phyloP scores from a whole-genome alignment of 2,329 filamentous ascomycete species.

The Metarhizium humberi region DNA sequence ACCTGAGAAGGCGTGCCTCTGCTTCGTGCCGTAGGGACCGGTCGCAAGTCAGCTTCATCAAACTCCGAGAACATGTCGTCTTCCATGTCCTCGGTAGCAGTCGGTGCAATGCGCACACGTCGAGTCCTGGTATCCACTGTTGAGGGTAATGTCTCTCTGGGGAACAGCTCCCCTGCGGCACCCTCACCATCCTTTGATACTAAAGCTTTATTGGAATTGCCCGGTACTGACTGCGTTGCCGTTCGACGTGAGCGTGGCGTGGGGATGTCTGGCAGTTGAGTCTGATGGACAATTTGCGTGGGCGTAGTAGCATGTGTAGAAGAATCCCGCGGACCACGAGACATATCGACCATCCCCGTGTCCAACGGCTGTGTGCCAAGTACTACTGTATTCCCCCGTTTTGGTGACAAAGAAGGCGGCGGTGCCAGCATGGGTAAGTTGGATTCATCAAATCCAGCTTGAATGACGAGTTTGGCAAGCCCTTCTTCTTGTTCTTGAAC shows the following conservation, averaged over 20 bases:
- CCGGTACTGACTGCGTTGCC: background rate
- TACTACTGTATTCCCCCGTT: conserved; percentile 22
- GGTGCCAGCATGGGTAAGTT: conserved; percentile 23
- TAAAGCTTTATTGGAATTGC: conserved; percentile 8
- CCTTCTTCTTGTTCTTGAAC: conserved; percentile 33
- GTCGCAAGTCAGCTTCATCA: conserved; percentile 17
- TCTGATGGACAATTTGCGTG: conserved; percentile 43
- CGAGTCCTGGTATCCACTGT: conserved; percentile 2
- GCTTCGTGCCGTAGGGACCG: background rate
- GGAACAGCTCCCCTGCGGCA: conserved; percentile 14
- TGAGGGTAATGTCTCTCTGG: conserved; percentile 11
- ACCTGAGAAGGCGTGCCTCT: background rate
- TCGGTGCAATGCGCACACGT: background rate
- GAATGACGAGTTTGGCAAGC: conserved; percentile 30
- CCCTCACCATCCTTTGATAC: conserved; percentile 16
- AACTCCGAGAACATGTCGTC: conserved; percentile 21
- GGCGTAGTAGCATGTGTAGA: conserved; percentile 21
- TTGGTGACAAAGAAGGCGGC: conserved; percentile 6
- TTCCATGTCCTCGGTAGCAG: conserved; percentile 7
- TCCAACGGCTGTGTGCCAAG: conserved; percentile 33
- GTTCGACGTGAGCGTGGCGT: conserved; percentile 11
- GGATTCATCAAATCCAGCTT: conserved; percentile 36
- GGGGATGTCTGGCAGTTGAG: conserved; percentile 30
- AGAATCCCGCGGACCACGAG: conserved; percentile 22
- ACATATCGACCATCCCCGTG: conserved; percentile 21